Evolutionary conservation across 163 green algal genomes (phyloP).

Genomic region (Coccomyxa subellipsoidea): DNA sequence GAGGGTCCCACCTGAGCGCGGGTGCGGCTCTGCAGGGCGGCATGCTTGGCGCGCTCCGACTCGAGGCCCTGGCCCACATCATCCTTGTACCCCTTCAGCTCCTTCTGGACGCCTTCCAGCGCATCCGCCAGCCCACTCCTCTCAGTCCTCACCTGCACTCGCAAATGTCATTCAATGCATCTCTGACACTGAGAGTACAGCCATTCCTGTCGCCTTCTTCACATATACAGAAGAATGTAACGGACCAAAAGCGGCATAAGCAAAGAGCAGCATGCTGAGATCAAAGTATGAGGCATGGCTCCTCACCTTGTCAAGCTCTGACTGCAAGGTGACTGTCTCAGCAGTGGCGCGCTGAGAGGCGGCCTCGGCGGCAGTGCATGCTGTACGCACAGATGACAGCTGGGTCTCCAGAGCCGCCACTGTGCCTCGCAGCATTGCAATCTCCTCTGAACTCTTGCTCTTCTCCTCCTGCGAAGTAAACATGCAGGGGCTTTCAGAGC

Average conservation of each 20-base stretch:
- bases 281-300: not conserved
- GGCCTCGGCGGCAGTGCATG: not conserved
- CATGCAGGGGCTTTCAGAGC: too few species aligned
- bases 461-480: constrained; percentile 49
- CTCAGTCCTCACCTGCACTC: constrained; percentile 23
- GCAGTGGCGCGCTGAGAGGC: not conserved
- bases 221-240: too few species aligned
- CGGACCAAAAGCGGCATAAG: too few species aligned
- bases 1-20: constrained; percentile 41
- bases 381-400: not conserved
- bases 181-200: too few species aligned
- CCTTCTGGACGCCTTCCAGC: constrained; percentile 42
- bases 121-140: constrained; percentile 43
- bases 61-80: constrained; percentile 67
- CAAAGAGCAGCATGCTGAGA: too few species aligned
- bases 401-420: constrained; percentile 48
- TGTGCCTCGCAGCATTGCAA: constrained; percentile 52
- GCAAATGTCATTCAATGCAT: too few species aligned
- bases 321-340: constrained; percentile 31
- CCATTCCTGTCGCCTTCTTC: too few species aligned
- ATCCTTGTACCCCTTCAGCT: constrained; percentile 47
- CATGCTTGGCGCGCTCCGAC: constrained; percentile 54
- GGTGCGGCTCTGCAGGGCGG: constrained; percentile 46
- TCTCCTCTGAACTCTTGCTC: constrained; percentile 51
- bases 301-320: constrained; percentile 29